Conservation (phyloP, 176 grass and related monocot species). For the Avena eriantha region DNA sequence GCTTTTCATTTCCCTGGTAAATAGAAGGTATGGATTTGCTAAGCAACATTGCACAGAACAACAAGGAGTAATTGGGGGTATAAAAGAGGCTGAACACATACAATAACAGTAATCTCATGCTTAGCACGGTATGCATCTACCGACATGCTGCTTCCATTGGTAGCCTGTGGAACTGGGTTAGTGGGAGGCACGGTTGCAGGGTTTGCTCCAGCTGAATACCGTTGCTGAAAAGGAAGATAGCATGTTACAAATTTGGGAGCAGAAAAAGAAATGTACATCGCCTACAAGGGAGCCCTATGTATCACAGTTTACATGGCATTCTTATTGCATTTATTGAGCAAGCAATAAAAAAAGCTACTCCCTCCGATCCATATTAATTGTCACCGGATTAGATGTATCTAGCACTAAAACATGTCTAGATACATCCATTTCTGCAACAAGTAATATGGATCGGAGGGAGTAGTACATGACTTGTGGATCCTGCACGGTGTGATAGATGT, state of each 20-base stretch:
- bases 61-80: background rate
- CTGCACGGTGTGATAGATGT: background rate
- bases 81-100: slow-evolving; percentile 46
- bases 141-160: slow-evolving; percentile 49
- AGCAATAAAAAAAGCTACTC: background rate
- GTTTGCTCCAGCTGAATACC: slow-evolving; percentile 35
- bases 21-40: slow-evolving; percentile 15
- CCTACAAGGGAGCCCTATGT: background rate
- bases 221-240: slow-evolving; percentile 45
- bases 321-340: background rate
- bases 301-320: background rate
- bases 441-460: no score
- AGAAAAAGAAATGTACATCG: background rate
- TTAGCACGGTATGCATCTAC: slow-evolving; percentile 72
- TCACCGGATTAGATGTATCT: no score
- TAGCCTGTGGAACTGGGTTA: slow-evolving; percentile 38
- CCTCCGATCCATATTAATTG: no score
- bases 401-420: no score
- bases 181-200: background rate
- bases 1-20: slow-evolving; percentile 70
- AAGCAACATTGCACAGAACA: background rate
- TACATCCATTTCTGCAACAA: no score
- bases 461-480: background rate
- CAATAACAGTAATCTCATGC: slow-evolving; percentile 82
- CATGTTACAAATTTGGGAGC: slow-evolving; percentile 17